These are phyloP conservation scores for Aspergillus latus DNA, from an alignment of 2,329 filamentous ascomycete species.

Conservation along the genomic window DNA sequence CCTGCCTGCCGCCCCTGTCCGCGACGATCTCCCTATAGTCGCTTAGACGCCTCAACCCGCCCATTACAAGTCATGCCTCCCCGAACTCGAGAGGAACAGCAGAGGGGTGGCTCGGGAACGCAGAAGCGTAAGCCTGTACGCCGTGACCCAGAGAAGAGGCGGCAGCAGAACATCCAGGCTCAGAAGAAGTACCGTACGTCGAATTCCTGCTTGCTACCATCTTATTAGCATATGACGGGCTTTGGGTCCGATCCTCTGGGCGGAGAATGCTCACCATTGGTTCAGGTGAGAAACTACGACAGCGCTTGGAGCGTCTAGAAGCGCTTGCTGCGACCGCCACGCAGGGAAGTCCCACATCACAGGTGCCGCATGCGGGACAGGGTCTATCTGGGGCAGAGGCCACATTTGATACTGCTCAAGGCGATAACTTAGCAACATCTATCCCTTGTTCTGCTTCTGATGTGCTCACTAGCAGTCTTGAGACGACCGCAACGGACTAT, in stretches of 20 bases:
- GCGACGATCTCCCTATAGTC: too few relatives aligned
- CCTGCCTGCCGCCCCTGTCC: background rate
- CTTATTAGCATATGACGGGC: background rate
- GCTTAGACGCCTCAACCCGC: background rate
- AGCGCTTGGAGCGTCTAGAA: slow-evolving; percentile 18
- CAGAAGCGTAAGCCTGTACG: slow-evolving; percentile 24
- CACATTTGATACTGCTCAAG: background rate
- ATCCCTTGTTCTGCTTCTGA: slow-evolving; percentile 2
- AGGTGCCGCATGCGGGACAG: background rate
- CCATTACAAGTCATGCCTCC: slow-evolving; percentile 5
- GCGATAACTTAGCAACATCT: background rate
- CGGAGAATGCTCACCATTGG: background rate
- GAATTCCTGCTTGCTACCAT: background rate
- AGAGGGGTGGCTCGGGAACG: slow-evolving; percentile 1
- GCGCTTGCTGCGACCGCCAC: slow-evolving; percentile 14
- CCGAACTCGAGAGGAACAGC: background rate
- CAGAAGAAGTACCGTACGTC: slow-evolving; percentile 24
- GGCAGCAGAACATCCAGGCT: slow-evolving; percentile 25
- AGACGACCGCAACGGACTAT: background rate
- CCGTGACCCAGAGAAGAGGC: slow-evolving; percentile 24
- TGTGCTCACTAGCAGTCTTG: slow-evolving; percentile 1
- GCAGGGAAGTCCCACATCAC: background rate
- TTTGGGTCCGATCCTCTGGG: background rate
- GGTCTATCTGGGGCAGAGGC: background rate
- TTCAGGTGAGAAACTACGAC: slow-evolving; percentile 20